Conservation (phyloP, 805 yeast genomes). For the Ogataea ganodermae region DNA sequence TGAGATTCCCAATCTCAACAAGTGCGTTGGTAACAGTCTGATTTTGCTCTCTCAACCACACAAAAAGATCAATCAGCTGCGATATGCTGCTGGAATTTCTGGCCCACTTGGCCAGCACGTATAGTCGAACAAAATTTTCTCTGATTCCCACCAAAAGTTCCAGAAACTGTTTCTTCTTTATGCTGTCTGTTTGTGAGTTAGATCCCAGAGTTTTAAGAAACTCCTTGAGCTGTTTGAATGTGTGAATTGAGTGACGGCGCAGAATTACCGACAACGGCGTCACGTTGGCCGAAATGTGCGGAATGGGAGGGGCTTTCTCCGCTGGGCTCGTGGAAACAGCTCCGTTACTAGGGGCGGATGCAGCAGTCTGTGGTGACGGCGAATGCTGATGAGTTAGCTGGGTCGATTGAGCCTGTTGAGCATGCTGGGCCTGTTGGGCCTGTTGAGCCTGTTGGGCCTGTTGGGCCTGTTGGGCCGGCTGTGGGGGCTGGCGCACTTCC, state of each 20-base stretch:
- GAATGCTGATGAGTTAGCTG: background rate
- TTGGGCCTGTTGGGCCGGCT: background rate
- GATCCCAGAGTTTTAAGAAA: constrained; percentile 61
- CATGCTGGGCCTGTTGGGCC: background rate
- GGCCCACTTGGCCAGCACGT: constrained; percentile 90
- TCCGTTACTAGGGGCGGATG: background rate
- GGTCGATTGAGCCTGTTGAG: background rate
- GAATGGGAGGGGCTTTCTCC: constrained; percentile 40
- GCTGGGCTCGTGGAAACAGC: background rate
- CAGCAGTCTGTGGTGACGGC: background rate
- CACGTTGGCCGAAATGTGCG: constrained; percentile 73
- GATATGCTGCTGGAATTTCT: constrained; percentile 69
- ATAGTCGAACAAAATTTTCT: constrained; percentile 80
- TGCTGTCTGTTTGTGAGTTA: constrained; percentile 52
- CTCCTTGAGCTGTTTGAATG: constrained; percentile 63
- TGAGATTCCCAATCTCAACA: constrained; percentile 66
- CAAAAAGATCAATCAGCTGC: constrained; percentile 78
- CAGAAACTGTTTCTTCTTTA: constrained; percentile 68
- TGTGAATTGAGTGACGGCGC: constrained; percentile 57
- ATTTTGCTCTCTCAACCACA: constrained; percentile 83
- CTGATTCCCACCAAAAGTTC: constrained; percentile 70
- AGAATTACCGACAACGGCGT: constrained; percentile 63
- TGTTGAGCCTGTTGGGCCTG: background rate
- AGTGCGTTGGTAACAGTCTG: constrained; percentile 63
- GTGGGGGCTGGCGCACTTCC: constrained; percentile 11